phyloP scores from a whole-genome alignment of 768 basidiomycete genomes.

The Lenzites betulinus region DNA sequence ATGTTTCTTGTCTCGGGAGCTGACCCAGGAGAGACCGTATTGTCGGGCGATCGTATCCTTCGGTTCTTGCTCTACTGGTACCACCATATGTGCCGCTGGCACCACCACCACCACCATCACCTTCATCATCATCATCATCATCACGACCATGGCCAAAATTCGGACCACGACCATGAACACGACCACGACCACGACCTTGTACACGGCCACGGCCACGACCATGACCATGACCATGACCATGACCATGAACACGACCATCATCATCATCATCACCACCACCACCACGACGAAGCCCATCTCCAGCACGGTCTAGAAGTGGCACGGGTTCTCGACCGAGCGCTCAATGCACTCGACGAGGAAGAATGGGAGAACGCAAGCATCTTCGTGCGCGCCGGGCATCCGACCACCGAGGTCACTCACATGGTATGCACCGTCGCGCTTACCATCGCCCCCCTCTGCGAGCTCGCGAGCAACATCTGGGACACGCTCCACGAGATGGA shows the following conservation, averaged over 20 bases:
- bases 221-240: too few species aligned
- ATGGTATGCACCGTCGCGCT: conserved; percentile 5
- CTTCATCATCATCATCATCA: too few species aligned
- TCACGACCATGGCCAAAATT: too few species aligned
- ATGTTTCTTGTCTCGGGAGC: not conserved
- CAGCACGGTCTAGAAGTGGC: not conserved
- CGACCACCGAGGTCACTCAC: not conserved
- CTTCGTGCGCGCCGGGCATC: not conserved
- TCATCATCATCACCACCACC: not conserved
- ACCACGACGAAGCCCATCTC: not conserved
- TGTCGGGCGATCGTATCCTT: not conserved
- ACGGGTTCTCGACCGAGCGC: not conserved
- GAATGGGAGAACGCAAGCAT: not conserved
- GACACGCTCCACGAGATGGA: not conserved
- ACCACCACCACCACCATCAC: not conserved
- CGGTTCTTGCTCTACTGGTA: not conserved
- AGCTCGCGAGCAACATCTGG: not conserved
- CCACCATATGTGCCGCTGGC: not conserved
- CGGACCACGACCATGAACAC: too few species aligned
- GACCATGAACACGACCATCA: too few species aligned
- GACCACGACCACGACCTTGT: too few species aligned
- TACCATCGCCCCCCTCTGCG: conserved; percentile 1
- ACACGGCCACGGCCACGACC: too few species aligned
- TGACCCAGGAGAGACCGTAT: not conserved
- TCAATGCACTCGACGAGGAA: conserved; percentile 6